Base-by-base conservation (phyloP, 164 flowering plant species). In the Kingdonia uniflora region DNA sequence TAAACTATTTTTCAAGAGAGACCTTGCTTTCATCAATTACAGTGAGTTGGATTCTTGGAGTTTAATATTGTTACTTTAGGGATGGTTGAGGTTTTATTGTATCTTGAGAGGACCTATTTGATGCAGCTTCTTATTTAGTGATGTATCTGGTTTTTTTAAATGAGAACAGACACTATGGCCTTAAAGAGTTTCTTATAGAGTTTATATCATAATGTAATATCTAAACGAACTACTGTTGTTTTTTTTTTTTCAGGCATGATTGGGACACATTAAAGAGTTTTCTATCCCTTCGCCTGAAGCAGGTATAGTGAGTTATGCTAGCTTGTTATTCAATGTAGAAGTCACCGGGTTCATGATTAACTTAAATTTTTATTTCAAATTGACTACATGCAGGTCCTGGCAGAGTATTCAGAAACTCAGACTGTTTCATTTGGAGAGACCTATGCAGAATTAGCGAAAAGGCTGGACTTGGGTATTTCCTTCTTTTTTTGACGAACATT, bases 271-370 rank as follows among this genome's bases (percentile, higher is more conserved):
- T 90, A 65, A 82, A 79, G 74, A 64, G 60, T 50, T 63, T 84
- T 70, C 69, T 90, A 49, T 84, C 91, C 53, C 77, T 71, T 71
- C 70, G 77, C 72, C 73, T 90, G 75, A 90, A 84, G 84, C 82
- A 86, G 97, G 97, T 90, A 86, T 69, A 89, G 77, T 74, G 80
- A 74, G 80, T 77, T 75, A 79, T 60, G 80, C 72, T 19, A 41
- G 65, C 52, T 43, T 65, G 64, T 53, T 25, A 53, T 58, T 54
- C 56, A 68, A 21, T 19, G 26, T 17, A 42, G 39, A 40, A 22
- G 49, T 21, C 33, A 39, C 17, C 35, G 21, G 12, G 17, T 35
- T 26, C 40, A 33, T 43, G 24, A 20, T 21, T 11, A 5, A 11
- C 23, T 22, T 10, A 21, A 17, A 8, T 3, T 8, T 54, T 42